Evolutionary conservation across 306 rosid genomes (phyloP).

Genomic region (Mucuna pruriens): DNA sequence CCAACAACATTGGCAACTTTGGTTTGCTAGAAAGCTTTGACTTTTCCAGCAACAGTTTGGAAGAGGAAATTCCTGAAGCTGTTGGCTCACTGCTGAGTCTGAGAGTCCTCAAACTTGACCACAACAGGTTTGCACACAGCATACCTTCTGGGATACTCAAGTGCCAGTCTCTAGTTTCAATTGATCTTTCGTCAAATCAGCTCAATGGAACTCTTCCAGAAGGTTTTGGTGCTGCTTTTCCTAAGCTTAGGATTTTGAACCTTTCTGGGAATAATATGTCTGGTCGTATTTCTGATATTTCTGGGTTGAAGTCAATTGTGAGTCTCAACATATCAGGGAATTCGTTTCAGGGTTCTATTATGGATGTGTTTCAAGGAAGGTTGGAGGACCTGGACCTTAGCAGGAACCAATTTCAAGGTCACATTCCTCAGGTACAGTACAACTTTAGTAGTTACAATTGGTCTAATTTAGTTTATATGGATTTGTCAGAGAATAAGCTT

Average conservation of each 20-base stretch:
- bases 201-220: slow-evolving; percentile 79
- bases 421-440: slow-evolving; percentile 81
- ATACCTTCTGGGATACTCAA: slow-evolving; percentile 71
- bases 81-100: slow-evolving; percentile 67
- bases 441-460: slow-evolving; percentile 56
- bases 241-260: slow-evolving; percentile 75
- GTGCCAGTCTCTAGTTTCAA: slow-evolving; percentile 64
- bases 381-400: slow-evolving; percentile 84
- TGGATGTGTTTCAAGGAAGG: slow-evolving; percentile 62
- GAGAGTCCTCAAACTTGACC: slow-evolving; percentile 62
- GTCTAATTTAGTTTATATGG: slow-evolving; percentile 85
- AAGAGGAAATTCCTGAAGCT: slow-evolving; percentile 78
- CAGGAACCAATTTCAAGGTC: slow-evolving; percentile 86
- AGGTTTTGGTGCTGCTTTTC: slow-evolving; percentile 83
- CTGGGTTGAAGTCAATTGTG: slow-evolving; percentile 63
- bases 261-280: slow-evolving; percentile 73
- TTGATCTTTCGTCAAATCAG: slow-evolving; percentile 82
- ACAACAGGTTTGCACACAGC: slow-evolving; percentile 60
- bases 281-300: slow-evolving; percentile 66
- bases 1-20: slow-evolving; percentile 88
- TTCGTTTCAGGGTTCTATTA: slow-evolving; percentile 77
- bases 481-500: slow-evolving; percentile 84
- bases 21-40: slow-evolving; percentile 77
- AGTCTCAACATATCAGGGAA: slow-evolving; percentile 82
- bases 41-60: slow-evolving; percentile 69